These are phyloP conservation scores for Simplicillium aogashimaense DNA, from an alignment of 2,329 filamentous ascomycete species.

Conservation along the genomic window DNA sequence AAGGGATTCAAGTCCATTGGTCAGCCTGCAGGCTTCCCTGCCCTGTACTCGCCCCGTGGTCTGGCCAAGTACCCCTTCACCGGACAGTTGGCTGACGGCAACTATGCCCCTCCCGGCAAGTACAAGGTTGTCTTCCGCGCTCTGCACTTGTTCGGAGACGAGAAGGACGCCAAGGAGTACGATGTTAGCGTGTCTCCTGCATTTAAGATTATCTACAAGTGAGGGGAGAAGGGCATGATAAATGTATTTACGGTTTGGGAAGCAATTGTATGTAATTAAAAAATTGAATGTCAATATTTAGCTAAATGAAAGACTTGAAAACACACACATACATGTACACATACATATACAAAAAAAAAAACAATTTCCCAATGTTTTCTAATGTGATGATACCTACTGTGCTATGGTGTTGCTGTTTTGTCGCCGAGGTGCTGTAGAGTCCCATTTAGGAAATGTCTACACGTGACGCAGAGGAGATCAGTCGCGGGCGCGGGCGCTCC, in stretches of 20 bases:
- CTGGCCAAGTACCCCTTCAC: slow-evolving; percentile 25
- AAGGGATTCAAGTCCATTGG: slow-evolving; percentile 31
- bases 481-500: too few relatives aligned
- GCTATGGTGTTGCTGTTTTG: too few relatives aligned
- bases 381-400: too few relatives aligned
- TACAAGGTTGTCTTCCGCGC: slow-evolving; percentile 41
- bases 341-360: not conserved
- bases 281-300: not conserved
- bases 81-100: slow-evolving; percentile 35
- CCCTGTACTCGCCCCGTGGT: slow-evolving; percentile 18
- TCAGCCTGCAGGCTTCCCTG: slow-evolving; percentile 30
- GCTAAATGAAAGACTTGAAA: not conserved
- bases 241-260: not conserved
- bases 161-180: slow-evolving; percentile 32
- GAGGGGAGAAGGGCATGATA: too few relatives aligned
- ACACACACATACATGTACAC: not conserved
- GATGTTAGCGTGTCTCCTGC: slow-evolving; percentile 29
- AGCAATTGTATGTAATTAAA: not conserved
- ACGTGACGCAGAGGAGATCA: too few relatives aligned
- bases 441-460: too few relatives aligned
- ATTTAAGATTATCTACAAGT: slow-evolving; percentile 26
- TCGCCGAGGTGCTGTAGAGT: too few relatives aligned
- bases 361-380: too few relatives aligned
- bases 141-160: slow-evolving; percentile 40
- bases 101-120: slow-evolving; percentile 34